These are phyloP conservation scores for Oenanthe sinensis DNA, from an alignment of 129 eudicot genomes.

Conservation along the genomic window DNA sequence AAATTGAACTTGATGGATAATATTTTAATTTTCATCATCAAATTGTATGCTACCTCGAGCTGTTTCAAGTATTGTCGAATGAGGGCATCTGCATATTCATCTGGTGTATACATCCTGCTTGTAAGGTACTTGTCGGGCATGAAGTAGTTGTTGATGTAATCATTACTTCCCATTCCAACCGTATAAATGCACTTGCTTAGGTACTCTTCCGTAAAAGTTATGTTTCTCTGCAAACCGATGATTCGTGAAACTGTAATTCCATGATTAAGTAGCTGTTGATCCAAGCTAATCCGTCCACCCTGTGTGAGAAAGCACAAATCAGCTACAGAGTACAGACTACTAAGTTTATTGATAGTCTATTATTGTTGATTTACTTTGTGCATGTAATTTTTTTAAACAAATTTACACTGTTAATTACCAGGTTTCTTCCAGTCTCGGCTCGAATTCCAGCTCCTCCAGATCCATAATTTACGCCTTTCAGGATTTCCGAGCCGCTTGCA, in stretches of 20 bases:
- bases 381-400: background rate
- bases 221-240: constrained; percentile 16
- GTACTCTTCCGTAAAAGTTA: constrained; percentile 20
- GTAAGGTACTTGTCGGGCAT: constrained; percentile 19
- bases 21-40: background rate
- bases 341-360: background rate
- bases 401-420: constrained; percentile 7
- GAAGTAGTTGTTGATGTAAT: constrained; percentile 40
- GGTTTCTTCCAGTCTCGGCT: constrained; percentile 19
- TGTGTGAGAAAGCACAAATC: constrained; percentile 1
- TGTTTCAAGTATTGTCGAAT: constrained; percentile 24
- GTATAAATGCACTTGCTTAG: constrained; percentile 34
- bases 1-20: no score
- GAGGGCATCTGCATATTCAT: constrained; percentile 22
- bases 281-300: constrained; percentile 44
- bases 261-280: constrained; percentile 37
- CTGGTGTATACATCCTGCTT: constrained; percentile 13
- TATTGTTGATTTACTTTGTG: background rate
- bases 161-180: constrained; percentile 36
- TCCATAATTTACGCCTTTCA: constrained; percentile 29
- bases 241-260: constrained; percentile 21
- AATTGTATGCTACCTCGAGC: constrained; percentile 20
- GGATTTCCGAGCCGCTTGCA: constrained; percentile 15
- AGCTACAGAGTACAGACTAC: background rate
- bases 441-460: constrained; percentile 38